Evolutionary conservation across 2,329 filamentous ascomycete species (phyloP).

Genomic region (Alternaria solani): DNA sequence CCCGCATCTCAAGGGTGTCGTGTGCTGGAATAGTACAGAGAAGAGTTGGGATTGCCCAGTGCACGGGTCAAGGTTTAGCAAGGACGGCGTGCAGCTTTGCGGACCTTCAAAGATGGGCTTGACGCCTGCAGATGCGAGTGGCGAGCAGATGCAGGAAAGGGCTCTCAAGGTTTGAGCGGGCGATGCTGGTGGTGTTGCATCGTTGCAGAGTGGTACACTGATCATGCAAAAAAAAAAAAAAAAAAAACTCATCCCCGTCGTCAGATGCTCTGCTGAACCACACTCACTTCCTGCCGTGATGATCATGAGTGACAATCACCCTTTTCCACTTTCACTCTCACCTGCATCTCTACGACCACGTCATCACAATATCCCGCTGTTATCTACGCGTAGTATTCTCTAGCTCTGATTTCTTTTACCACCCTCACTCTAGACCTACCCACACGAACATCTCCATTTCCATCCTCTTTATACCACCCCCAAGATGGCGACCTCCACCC

Average conservation of each 20-base stretch:
- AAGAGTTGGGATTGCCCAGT: slow-evolving; percentile 60
- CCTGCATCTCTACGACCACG: not conserved
- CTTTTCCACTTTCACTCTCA: not conserved
- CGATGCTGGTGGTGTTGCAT: not conserved
- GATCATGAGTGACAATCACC: not conserved
- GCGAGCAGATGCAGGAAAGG: slow-evolving; percentile 32
- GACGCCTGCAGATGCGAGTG: slow-evolving; percentile 41
- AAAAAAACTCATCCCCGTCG: not conserved
- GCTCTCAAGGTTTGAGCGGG: slow-evolving; percentile 7
- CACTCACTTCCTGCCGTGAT: not conserved
- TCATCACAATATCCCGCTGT: not conserved
- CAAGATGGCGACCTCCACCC: not conserved
- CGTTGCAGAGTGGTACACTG: not conserved
- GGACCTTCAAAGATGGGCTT: slow-evolving; percentile 53
- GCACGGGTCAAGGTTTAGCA: slow-evolving; percentile 55
- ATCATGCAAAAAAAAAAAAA: not conserved
- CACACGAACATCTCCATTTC: not conserved
- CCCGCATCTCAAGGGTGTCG: slow-evolving; percentile 64
- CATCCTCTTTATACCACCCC: not conserved
- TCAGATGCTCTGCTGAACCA: not conserved
- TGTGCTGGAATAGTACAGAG: slow-evolving; percentile 62
- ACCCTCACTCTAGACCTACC: no score
- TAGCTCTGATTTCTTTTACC: not conserved
- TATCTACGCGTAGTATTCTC: not conserved
- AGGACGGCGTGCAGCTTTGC: slow-evolving; percentile 53